phyloP scores from a whole-genome alignment of 768 basidiomycete genomes.

The Tylopilus felleus region DNA sequence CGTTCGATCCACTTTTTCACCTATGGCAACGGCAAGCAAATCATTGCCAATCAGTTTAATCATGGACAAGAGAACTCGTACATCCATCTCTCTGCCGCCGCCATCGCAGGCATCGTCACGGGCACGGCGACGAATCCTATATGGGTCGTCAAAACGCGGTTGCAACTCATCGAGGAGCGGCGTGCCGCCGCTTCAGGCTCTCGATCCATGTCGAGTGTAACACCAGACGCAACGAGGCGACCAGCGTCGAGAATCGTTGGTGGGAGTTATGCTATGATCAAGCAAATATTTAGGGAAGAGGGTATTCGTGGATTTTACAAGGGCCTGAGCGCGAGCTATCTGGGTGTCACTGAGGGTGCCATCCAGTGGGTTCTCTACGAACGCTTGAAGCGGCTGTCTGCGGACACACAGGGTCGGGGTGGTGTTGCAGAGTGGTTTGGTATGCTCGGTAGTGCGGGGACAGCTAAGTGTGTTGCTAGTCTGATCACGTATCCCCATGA shows the following conservation, averaged over 20 bases:
- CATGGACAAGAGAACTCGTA: conserved; percentile 71
- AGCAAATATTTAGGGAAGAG: conserved; percentile 73
- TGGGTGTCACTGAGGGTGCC: conserved; percentile 93
- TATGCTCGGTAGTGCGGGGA: conserved; percentile 87
- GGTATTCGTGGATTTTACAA: conserved; percentile 91
- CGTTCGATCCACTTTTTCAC: conserved; percentile 97
- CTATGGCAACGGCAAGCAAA: conserved; percentile 93
- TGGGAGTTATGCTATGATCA: conserved; percentile 60
- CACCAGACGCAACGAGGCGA: conserved; percentile 3
- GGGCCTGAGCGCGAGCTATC: conserved; percentile 89
- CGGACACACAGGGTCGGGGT: conserved; percentile 51
- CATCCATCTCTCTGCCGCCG: conserved; percentile 85
- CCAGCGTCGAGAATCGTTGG: conserved; percentile 37
- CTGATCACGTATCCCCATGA: conserved; percentile 98
- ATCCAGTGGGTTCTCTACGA: conserved; percentile 99
- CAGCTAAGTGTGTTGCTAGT: conserved; percentile 91
- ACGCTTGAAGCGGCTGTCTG: conserved; percentile 71
- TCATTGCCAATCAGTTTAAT: conserved; percentile 83
- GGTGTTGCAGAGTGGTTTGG: conserved; percentile 67
- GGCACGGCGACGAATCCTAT: conserved; percentile 95
- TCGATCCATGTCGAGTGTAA: background rate
- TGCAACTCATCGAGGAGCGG: conserved; percentile 62
- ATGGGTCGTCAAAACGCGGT: conserved; percentile 97
- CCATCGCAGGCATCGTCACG: conserved; percentile 81
- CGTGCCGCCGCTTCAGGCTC: conserved; percentile 7